Conservation (phyloP, 2,329 filamentous ascomycete genomes). For the Colletotrichum sp. region DNA sequence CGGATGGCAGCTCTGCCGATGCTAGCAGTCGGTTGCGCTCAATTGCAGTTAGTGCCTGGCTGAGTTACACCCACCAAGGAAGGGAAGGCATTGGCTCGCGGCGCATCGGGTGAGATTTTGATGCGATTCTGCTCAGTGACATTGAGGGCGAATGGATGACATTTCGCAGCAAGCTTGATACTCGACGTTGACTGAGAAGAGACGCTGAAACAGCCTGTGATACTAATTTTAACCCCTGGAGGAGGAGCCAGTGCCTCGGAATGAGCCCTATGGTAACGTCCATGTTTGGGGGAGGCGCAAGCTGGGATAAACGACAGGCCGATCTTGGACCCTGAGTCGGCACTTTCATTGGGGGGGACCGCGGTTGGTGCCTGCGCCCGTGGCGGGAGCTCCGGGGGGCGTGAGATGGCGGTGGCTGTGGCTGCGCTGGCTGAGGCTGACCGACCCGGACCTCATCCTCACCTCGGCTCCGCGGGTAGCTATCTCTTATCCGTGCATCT, state of each 20-base stretch:
- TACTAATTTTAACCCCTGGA: conserved; percentile 3
- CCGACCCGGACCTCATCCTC: not conserved
- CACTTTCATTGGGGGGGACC: not conserved
- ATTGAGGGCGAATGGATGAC: not conserved
- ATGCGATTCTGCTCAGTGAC: not conserved
- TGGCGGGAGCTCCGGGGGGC: not conserved
- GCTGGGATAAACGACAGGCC: not conserved
- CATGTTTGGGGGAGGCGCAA: not conserved
- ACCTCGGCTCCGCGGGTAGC: not conserved
- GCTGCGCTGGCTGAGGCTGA: not conserved
- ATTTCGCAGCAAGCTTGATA: not conserved
- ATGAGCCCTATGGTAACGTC: not conserved
- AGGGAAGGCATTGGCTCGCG: not conserved
- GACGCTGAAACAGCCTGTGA: conserved; percentile 11
- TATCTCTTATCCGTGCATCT: not conserved
- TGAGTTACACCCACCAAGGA: not conserved
- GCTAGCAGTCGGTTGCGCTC: not conserved
- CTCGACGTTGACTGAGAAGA: not conserved
- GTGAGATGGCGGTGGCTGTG: not conserved
- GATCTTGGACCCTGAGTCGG: not conserved
- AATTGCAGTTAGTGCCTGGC: not conserved
- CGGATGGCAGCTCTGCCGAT: not conserved
- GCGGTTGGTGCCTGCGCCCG: not conserved
- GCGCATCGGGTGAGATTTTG: not conserved
- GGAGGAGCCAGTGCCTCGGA: not conserved